Evolutionary conservation across 805 yeast species (phyloP).

Genomic region (Pichia eremophila): DNA sequence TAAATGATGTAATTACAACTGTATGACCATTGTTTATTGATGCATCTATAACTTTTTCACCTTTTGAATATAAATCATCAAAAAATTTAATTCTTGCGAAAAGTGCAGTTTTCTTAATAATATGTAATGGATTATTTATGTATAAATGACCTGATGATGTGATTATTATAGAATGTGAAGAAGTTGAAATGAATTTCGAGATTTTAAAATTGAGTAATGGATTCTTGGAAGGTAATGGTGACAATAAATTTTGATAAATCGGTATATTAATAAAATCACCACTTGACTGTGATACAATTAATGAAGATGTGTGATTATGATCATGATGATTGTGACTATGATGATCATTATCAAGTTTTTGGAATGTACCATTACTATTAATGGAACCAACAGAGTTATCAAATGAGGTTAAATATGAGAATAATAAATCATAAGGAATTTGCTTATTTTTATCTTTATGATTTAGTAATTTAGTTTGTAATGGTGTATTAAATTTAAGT

Average conservation of each 20-base stretch:
- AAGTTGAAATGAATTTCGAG: not conserved
- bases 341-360: too few species aligned
- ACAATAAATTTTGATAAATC: not conserved
- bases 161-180: conserved; percentile 7
- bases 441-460: conserved; percentile 61
- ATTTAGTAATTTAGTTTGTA: conserved; percentile 28
- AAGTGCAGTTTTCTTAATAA: not conserved
- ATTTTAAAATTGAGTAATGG: conserved; percentile 3
- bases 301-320: not conserved
- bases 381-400: not conserved
- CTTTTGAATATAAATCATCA: conserved; percentile 4
- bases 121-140: not conserved
- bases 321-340: too few species aligned
- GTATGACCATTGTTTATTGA: conserved; percentile 62
- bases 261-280: conserved; percentile 1
- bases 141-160: conserved; percentile 7
- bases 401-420: conserved; percentile 10
- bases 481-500: conserved; percentile 16
- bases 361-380: conserved; percentile 2
- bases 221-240: conserved; percentile 1
- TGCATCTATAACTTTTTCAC: conserved; percentile 27
- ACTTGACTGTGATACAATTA: not conserved
- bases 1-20: conserved; percentile 41
- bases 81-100: conserved; percentile 7
- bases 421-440: conserved; percentile 64